phyloP scores from a whole-genome alignment of 2,329 filamentous ascomycete species.

The Microsporum audouinii region DNA sequence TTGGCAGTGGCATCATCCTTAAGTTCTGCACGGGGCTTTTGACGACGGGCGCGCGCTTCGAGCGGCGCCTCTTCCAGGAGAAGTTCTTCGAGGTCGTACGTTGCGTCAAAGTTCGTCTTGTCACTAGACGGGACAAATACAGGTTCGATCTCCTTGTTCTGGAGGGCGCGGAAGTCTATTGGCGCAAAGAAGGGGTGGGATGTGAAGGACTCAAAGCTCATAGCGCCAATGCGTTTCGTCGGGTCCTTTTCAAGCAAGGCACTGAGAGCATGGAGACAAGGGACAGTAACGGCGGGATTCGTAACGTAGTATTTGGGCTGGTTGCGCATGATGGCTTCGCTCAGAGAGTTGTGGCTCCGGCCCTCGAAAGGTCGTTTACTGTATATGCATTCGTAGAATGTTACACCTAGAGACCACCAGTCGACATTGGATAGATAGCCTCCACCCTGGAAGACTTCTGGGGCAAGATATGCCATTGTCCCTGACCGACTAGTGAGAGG shows the following conservation, averaged over 20 bases:
- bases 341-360: slow-evolving; percentile 68
- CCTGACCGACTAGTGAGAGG: slow-evolving; percentile 89
- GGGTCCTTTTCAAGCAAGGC: slow-evolving; percentile 72
- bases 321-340: slow-evolving; percentile 67
- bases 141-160: slow-evolving; percentile 77
- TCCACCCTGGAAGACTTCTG: slow-evolving; percentile 83
- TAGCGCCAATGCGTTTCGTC: slow-evolving; percentile 68
- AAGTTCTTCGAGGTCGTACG: slow-evolving; percentile 90
- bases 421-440: slow-evolving; percentile 87
- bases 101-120: slow-evolving; percentile 98
- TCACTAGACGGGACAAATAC: slow-evolving; percentile 89
- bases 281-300: slow-evolving; percentile 74
- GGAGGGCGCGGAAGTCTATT: slow-evolving; percentile 73
- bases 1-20: slow-evolving; percentile 91
- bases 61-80: slow-evolving; percentile 87
- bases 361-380: slow-evolving; percentile 97
- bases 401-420: slow-evolving; percentile 96
- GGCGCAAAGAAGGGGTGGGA: slow-evolving; percentile 79
- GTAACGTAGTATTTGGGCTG: slow-evolving; percentile 86
- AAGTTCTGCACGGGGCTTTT: slow-evolving; percentile 83
- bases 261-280: slow-evolving; percentile 79
- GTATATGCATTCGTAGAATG: slow-evolving; percentile 99
- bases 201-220: slow-evolving; percentile 70
- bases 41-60: slow-evolving; percentile 80
- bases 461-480: slow-evolving; percentile 87